Evolutionary conservation across 1,139 yeast species (phyloP), one percentile per base, ranked within the genome.

Genomic region (Saccharomycopsis crataegensis): DNA sequence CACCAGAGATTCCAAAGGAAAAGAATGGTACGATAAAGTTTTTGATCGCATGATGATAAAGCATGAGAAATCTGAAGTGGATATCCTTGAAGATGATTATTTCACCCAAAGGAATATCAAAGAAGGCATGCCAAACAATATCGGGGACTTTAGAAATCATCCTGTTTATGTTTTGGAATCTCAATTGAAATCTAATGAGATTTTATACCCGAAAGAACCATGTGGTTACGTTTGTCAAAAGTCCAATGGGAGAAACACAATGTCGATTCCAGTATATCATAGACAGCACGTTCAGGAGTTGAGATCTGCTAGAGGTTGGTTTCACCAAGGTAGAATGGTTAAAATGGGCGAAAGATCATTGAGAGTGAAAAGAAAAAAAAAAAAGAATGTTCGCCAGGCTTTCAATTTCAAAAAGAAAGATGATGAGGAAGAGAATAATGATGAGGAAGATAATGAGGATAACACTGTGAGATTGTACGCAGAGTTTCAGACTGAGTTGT

Each of bases 41-140:
- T 22, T 22, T 22, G 28, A 22, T 22, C 28, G 28, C 28, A 33
- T 70, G 1, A 51, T 48, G 1, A 16, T 57, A 1, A 64, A 77
- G 22, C 64, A 67, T 6, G 58, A 61, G 4, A 61, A 70, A 1
- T 73, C 75, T 6, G 74, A 75, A 45, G 69, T 79, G 17, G 97
- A 91, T 62, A 76, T 79, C 40, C 74, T 77, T 53, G 99, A 93
- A 65, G 74, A 79, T 53, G 78, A 78, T 48, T 94, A 87, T 61
- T 83, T 94, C 58, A 70, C 77, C 40, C 77, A 80, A 51, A 73
- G 89, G 48, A 84, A 87, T 53, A 70, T 79, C 36, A 73, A 77
- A 28, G 99, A 94, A 63, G 96, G 96, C 0, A 82, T 93, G 76
- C 99, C 99, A 0, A 81, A 83, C 53, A 86, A 80, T 61, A 71